Percentiles rank a stretch among this genome's conserved stretches.
Evolutionary conservation across 116 monocot species (phyloP).

Genomic region (Cymodocea nodosa): DNA sequence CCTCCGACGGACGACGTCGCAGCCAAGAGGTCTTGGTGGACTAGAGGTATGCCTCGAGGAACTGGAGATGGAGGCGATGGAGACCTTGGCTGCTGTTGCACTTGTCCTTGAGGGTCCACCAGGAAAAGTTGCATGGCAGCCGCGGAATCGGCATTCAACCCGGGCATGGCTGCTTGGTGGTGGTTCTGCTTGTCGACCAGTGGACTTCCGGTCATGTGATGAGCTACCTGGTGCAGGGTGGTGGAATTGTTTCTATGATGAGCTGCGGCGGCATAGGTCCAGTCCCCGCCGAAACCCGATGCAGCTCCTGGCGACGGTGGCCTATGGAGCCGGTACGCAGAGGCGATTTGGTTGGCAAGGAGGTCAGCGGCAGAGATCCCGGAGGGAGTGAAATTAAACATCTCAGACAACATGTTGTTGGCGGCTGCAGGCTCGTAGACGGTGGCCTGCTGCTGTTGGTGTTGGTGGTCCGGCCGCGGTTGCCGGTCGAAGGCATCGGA

Average conservation of each 20-base stretch:
- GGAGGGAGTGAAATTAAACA: conserved; percentile 27
- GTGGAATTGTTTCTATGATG: too few species aligned
- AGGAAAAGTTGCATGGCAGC: conserved; percentile 78
- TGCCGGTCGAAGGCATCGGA: conserved; percentile 34
- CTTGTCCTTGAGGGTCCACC: conserved; percentile 32
- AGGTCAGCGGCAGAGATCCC: conserved; percentile 44
- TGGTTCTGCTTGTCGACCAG: conserved; percentile 15
- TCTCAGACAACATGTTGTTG: conserved; percentile 64
- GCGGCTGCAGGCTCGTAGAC: conserved; percentile 49
- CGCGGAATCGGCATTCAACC: conserved; percentile 38
- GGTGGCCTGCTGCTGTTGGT: conserved; percentile 11
- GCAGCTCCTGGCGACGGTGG: conserved; percentile 1
- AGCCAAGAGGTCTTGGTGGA: conserved; percentile 18
- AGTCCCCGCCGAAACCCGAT: conserved; percentile 5
- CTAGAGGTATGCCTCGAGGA: conserved; percentile 12
- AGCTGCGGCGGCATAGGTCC: conserved; percentile 11
- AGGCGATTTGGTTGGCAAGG: conserved; percentile 43
- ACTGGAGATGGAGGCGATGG: conserved; percentile 29
- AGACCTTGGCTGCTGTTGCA: conserved; percentile 20
- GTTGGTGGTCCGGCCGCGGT: conserved; percentile 17
- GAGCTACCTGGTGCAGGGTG: too few species aligned
- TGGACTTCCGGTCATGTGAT: too few species aligned
- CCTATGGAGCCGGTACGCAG: neutral
- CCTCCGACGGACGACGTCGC: conserved; percentile 12
- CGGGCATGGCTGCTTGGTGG: conserved; percentile 15